phyloP scores from a whole-genome alignment of 192 early-diverging fungal species.

The Coemansia sp. region DNA sequence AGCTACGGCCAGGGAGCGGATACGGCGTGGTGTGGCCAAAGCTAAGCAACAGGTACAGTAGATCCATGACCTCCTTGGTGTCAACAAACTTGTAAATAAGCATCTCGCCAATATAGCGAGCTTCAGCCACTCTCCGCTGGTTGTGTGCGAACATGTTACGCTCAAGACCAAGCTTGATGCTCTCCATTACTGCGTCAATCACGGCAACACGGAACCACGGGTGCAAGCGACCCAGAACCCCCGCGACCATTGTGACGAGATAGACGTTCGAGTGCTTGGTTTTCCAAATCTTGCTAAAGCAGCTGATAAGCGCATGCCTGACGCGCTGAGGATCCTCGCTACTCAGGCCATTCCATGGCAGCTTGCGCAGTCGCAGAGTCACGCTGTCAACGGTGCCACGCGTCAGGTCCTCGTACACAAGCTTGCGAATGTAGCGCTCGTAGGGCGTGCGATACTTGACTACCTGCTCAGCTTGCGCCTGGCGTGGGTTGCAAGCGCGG shows the following conservation, averaged over 20 bases:
- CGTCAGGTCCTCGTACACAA: conserved; percentile 83
- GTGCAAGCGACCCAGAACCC: conserved; percentile 77
- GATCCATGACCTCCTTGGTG: conserved; percentile 76
- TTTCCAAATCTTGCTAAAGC: conserved; percentile 93
- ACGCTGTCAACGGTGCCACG: conserved; percentile 73
- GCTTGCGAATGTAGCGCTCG: conserved; percentile 87
- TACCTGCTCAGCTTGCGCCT: conserved; percentile 56
- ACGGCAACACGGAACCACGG: conserved; percentile 88
- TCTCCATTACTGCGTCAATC: conserved; percentile 85
- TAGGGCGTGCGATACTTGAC: conserved; percentile 78
- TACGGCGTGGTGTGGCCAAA: conserved; percentile 78
- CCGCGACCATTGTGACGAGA: conserved; percentile 78
- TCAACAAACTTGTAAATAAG: conserved; percentile 90
- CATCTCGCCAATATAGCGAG: conserved; percentile 89
- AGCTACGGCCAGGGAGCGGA: conserved; percentile 58
- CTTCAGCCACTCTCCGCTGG: conserved; percentile 81
- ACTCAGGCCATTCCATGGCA: conserved; percentile 78
- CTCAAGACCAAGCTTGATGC: conserved; percentile 89
- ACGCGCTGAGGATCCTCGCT: conserved; percentile 44
- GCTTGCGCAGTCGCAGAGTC: conserved; percentile 72
- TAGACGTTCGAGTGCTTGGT: conserved; percentile 88
- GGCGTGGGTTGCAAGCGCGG: conserved; percentile 86
- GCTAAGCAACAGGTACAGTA: conserved; percentile 79
- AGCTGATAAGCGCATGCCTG: conserved; percentile 64
- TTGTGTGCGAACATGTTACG: conserved; percentile 93